Evolutionary conservation across 2,329 filamentous ascomycete genomes (phyloP), one percentile per base, ranked within the genome.

Genomic region (Pseudogymnoascus verrucosus): DNA sequence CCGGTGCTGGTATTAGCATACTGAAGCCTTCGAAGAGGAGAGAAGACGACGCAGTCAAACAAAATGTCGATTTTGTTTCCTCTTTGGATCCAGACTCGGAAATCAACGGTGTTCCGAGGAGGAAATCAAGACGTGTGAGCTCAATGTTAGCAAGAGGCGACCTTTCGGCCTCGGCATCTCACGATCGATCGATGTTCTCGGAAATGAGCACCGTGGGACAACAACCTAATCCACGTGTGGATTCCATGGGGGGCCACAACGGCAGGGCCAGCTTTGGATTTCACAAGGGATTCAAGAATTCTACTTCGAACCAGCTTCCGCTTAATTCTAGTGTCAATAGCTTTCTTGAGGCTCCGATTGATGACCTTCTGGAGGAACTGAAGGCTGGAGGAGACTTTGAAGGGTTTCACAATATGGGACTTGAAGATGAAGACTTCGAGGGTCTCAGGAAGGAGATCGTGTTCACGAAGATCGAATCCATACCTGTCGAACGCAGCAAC

Each of bases 71-170:
- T 67, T 78, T 91, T 47, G 88, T 87, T 2, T 82, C 88, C 2
- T 85, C 88, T 0, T 76, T 93, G n/a, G 89, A 90, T 63, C 83
- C 89, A 44, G 89, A 91, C 64, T 82, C 82, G 62, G 79, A 82
- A 63, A 79, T 77, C 10, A 72, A 75, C n/a, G 79, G 80, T 14
- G 79, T 79, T 11, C 81, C 81, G 0, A 78, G 85, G 61, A 79
- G 85, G 65, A 85, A 84, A 66, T 88, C 85, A 16, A 86, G 95
- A 47, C 85, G 95, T 61, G 89, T 98, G 26, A 99, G 95, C 77
- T 98, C 93, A 14, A 84, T 96, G 76, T 80, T 97, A 62, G 93
- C 93, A 14, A 84, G 93, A 70, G 89, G 90, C 34, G 93, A 97
- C 72, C 79, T 97, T 19, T 93, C 91, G 0, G 88, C 90, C 8